Evolutionary conservation across 306 rosid species (phyloP).

Genomic region (Sophora flavescens): DNA sequence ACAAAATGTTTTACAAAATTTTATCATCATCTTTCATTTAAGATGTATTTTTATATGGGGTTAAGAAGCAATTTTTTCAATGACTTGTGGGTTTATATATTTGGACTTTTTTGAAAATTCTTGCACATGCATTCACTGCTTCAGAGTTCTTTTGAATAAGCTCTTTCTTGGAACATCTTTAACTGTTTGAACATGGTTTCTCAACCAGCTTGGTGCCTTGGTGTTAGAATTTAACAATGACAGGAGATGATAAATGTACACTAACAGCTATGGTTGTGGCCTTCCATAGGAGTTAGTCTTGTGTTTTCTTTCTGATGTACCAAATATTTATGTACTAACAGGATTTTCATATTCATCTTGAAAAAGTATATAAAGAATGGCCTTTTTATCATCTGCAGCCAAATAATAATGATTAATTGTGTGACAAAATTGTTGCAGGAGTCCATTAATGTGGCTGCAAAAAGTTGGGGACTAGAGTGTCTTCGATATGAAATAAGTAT

Average conservation of each 20-base stretch:
- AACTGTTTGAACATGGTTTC: conserved; percentile 14
- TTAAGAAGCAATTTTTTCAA: not conserved
- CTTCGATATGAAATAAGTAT: conserved; percentile 95
- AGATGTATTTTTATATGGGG: no score
- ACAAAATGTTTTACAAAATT: not conserved
- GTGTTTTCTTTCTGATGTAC: conserved; percentile 36
- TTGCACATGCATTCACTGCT: not conserved
- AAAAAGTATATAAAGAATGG: conserved; percentile 3
- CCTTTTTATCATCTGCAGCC: conserved; percentile 6
- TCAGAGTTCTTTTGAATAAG: not conserved
- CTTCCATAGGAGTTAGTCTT: conserved; percentile 12
- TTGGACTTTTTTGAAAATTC: not conserved
- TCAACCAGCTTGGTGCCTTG: conserved; percentile 22
- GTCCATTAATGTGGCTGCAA: conserved; percentile 85
- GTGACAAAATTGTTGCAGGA: conserved; percentile 65
- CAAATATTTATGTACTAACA: not conserved
- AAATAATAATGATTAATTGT: conserved; percentile 37
- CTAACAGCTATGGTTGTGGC: not conserved
- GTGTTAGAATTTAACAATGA: not conserved
- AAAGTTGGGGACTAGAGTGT: conserved; percentile 93
- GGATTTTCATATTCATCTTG: not conserved
- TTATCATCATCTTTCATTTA: not conserved
- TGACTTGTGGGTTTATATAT: conserved; percentile 3
- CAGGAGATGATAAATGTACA: conserved; percentile 28
- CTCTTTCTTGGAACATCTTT: not conserved